Base-by-base conservation (phyloP, 2,329 filamentous ascomycete genomes). In the Pseudogymnoascus sp. region DNA sequence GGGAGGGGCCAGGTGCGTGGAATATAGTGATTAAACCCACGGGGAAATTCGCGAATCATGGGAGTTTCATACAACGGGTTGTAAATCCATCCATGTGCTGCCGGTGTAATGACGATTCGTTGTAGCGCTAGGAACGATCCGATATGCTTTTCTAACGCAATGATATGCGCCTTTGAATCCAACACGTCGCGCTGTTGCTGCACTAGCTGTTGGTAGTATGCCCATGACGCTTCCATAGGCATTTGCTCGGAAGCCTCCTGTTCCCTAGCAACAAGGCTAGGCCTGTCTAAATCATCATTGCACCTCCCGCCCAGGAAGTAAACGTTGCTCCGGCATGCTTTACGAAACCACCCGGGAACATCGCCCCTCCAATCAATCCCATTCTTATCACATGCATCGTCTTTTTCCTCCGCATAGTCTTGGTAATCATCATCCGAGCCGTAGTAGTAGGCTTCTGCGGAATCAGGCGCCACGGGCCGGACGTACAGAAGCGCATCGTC, bases 31-130 rank as follows among this genome's bases (percentile, higher is more conserved):
- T 74, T 74, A 38, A 80, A 77, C 3, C 75, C 74, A 1, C 64
- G 56, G 0, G 76, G 76, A 12, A 80, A 73, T 2, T 72, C 70
- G 4, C 77, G 76, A 34, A 78, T 76, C 68, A 76, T 76, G 1
- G 78, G 78, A 0, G 78, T 79, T 18, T 75, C 65, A 59, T 79
- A 79, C 0, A 73, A 63, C 0, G 77, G 78, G 0, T 63, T 59
- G n/a, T 74, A 72, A 0, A 74, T 63, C 49, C 69, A 67, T 0
- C 76, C 75, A 65, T 79, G 77, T 0, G 75, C 69, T 1, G 75
- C 75, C 5, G 74, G 74, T 3, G 78, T 79, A 11, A 80, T 63
- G 0, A 70, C 77, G 7, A 81, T 66, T 46, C 71, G 72, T 36
- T 63, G 70, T 2, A 80, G 67, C 2, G 68, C 69, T 0, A 75